These are phyloP conservation scores for Boletus fagicola DNA, from an alignment of 768 basidiomycete genomes.

Conservation along the genomic window DNA sequence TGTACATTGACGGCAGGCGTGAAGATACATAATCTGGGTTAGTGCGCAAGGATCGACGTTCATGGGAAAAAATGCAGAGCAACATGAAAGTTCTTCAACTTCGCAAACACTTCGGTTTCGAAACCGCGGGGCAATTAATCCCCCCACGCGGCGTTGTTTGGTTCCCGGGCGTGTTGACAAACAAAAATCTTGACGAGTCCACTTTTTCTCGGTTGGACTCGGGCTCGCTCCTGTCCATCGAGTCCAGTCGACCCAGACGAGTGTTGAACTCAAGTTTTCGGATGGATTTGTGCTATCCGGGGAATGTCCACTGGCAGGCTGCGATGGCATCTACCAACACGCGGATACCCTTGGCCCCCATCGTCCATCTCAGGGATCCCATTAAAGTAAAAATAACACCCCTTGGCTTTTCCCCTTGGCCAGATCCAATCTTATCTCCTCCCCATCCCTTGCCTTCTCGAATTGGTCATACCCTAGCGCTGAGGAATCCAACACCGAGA, in stretches of 20 bases:
- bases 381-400: conserved; percentile 7
- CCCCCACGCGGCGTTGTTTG: conserved; percentile 16
- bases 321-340: neutral
- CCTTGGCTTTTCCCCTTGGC: neutral
- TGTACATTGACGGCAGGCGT: neutral
- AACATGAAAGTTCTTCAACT: conserved; percentile 14
- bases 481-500: conserved; percentile 8
- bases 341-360: conserved; percentile 25
- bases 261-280: neutral
- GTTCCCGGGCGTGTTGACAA: conserved; percentile 12
- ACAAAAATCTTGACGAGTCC: too few relatives aligned
- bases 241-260: neutral
- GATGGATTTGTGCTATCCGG: neutral
- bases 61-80: neutral
- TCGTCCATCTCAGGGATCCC: neutral
- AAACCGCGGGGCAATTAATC: conserved; percentile 11
- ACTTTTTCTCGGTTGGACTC: neutral
- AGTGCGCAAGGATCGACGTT: conserved; percentile 16
- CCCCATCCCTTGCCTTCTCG: conserved; percentile 7
- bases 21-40: conserved; percentile 5
- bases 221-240: neutral
- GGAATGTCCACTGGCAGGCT: neutral
- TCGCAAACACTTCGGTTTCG: conserved; percentile 1
- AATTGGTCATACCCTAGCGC: conserved; percentile 19
- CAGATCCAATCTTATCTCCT: conserved; percentile 29